Conservation (phyloP, 2,329 filamentous ascomycete genomes). For the Nemania sp. region DNA sequence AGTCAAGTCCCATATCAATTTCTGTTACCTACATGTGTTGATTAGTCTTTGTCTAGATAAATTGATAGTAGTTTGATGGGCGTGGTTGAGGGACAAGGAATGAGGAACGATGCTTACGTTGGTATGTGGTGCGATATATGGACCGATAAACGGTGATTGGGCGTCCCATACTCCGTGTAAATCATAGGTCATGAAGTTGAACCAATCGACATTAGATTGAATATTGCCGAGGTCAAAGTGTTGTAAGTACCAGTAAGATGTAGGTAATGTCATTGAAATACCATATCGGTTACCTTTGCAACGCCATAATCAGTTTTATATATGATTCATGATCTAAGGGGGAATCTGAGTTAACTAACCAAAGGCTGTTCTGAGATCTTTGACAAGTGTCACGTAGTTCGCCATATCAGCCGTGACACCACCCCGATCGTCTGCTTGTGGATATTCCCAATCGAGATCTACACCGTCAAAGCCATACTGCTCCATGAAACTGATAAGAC, state of each 20-base stretch:
- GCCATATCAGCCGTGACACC: slow-evolving; percentile 38
- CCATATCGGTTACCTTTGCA: slow-evolving; percentile 7
- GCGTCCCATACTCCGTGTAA: slow-evolving; percentile 7
- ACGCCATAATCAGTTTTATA: too few relatives aligned
- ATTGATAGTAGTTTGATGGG: too few relatives aligned
- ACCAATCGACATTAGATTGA: not conserved
- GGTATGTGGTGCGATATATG: not conserved
- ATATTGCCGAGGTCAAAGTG: slow-evolving; percentile 46
- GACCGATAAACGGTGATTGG: not conserved
- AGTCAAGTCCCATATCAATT: slow-evolving; percentile 8
- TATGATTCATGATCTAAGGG: too few relatives aligned
- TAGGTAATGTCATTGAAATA: slow-evolving; percentile 40
- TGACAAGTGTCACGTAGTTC: slow-evolving; percentile 44
- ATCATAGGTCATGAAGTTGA: slow-evolving; percentile 2
- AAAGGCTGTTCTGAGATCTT: slow-evolving; percentile 57
- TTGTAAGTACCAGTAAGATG: slow-evolving; percentile 45
- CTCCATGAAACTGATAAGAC: slow-evolving; percentile 42
- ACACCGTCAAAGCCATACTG: slow-evolving; percentile 46
- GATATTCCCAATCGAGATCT: slow-evolving; percentile 45
- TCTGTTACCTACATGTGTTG: slow-evolving; percentile 6
- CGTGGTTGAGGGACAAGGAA: too few relatives aligned
- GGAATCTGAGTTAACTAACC: too few relatives aligned
- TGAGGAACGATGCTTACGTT: too few relatives aligned
- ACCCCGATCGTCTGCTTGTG: slow-evolving; percentile 43
- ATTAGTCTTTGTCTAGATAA: too few relatives aligned